Percentiles rank a stretch among this genome's conserved stretches.
Evolutionary conservation across 1,284 basidiomycete species (phyloP).

Genomic region (Pseudozyma tsukubaensis): DNA sequence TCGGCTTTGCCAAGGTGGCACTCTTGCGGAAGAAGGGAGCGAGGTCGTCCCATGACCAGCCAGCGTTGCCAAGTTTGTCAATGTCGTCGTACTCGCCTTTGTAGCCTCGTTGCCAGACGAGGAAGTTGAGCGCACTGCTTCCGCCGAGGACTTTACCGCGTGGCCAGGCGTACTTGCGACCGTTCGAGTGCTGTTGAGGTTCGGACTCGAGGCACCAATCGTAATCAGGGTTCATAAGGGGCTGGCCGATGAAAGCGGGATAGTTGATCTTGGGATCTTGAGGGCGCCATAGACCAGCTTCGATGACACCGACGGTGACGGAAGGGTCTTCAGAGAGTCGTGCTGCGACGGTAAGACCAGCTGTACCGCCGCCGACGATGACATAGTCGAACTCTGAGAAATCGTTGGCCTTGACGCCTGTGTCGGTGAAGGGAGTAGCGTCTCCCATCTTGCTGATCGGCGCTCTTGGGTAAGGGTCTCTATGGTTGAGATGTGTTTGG

Average conservation of each 20-base stretch:
- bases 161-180: constrained; percentile 52
- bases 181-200: constrained; percentile 46
- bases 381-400: constrained; percentile 59
- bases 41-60: constrained; percentile 58
- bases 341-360: constrained; percentile 54
- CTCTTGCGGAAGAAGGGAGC: constrained; percentile 38
- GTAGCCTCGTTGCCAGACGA: constrained; percentile 58
- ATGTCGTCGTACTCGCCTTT: constrained; percentile 57
- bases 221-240: constrained; percentile 56
- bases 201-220: constrained; percentile 51
- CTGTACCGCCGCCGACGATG: constrained; percentile 55
- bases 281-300: constrained; percentile 56
- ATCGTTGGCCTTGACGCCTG: constrained; percentile 42
- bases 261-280: constrained; percentile 55
- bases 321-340: constrained; percentile 51
- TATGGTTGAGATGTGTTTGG: too few relatives aligned
- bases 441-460: constrained; percentile 6
- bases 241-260: constrained; percentile 51
- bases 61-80: constrained; percentile 47
- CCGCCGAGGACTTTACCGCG: constrained; percentile 50
- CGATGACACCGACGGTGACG: constrained; percentile 56
- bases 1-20: constrained; percentile 37
- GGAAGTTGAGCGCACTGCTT: constrained; percentile 70
- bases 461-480: neutral
- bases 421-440: constrained; percentile 32